These are phyloP conservation scores for Solanum neorickii DNA, from an alignment of 257 asterid species.

Conservation along the genomic window DNA sequence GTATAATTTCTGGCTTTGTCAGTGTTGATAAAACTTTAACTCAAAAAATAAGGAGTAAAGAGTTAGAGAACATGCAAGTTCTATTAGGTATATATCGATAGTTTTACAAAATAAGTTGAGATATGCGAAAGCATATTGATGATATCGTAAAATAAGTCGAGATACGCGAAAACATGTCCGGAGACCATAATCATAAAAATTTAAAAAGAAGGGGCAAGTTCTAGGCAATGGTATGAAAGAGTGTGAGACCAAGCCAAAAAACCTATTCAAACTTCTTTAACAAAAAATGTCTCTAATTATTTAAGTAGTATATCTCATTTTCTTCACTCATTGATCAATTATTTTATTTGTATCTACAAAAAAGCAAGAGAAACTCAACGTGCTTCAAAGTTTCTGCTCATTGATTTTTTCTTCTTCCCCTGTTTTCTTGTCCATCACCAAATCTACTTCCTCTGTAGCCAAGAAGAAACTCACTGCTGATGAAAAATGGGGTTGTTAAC, in stretches of 20 bases:
- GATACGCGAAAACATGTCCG: background rate
- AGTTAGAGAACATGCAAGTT: no score
- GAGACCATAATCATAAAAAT: background rate
- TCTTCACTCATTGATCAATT: background rate
- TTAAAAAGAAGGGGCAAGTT: background rate
- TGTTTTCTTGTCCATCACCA: background rate
- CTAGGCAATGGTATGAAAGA: background rate
- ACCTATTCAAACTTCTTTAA: background rate
- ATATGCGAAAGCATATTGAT: no score
- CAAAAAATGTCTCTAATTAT: background rate
- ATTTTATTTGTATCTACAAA: background rate
- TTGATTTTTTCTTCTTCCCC: background rate
- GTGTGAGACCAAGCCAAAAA: background rate
- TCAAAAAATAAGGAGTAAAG: background rate
- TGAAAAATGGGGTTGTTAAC: slow-evolving; percentile 31
- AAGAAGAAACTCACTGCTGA: background rate
- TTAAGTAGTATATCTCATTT: background rate
- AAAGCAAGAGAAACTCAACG: background rate
- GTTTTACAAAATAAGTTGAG: no score
- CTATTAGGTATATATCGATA: no score
- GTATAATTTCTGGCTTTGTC: background rate
- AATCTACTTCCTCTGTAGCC: background rate
- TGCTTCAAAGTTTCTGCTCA: background rate
- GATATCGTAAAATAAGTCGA: no score
- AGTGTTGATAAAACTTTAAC: accelerated